Conservation (phyloP, 495 filamentous ascomycete genomes). For the Xylaria sp. region DNA sequence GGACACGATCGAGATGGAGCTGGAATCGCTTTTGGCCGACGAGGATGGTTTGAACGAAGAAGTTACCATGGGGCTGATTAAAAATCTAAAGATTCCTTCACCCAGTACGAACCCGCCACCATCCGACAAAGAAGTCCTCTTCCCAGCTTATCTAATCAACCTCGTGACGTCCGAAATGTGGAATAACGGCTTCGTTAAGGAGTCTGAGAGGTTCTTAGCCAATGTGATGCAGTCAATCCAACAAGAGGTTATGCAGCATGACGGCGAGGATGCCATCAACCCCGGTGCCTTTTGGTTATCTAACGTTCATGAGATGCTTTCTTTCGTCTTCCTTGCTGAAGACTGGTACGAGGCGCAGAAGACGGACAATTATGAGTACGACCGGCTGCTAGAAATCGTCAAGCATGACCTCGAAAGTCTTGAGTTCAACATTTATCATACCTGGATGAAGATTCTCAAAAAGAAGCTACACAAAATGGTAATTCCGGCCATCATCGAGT, state of each 20-base stretch:
- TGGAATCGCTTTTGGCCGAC: slow-evolving; percentile 91
- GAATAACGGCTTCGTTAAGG: slow-evolving; percentile 99
- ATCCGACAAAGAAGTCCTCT: slow-evolving; percentile 97
- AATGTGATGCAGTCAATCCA: slow-evolving; percentile 99
- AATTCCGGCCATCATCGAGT: slow-evolving; percentile 98
- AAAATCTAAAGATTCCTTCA: slow-evolving; percentile 92
- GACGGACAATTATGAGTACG: slow-evolving; percentile 98
- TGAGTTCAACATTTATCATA: slow-evolving; percentile 99
- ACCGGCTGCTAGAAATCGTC: slow-evolving; percentile 95
- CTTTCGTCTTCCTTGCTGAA: slow-evolving; percentile 98
- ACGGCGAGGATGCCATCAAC: slow-evolving; percentile 96
- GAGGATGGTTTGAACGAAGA: slow-evolving; percentile 96
- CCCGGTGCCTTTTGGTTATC: slow-evolving; percentile 99
- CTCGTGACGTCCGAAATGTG: slow-evolving; percentile 99
- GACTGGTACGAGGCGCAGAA: slow-evolving; percentile 99
- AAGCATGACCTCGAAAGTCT: slow-evolving; percentile 98
- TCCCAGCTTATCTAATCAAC: slow-evolving; percentile 98
- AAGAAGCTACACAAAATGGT: slow-evolving; percentile 99
- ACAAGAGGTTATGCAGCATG: slow-evolving; percentile 98
- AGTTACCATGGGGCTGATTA: slow-evolving; percentile 92
- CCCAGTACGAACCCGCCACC: slow-evolving; percentile 84
- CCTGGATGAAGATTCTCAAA: slow-evolving; percentile 99
- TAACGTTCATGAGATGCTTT: slow-evolving; percentile 99
- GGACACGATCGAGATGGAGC: slow-evolving; percentile 90
- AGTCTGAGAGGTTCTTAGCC: slow-evolving; percentile 97